phyloP scores from a whole-genome alignment of 805 yeast species.

The Wickerhamiella lipophila region DNA sequence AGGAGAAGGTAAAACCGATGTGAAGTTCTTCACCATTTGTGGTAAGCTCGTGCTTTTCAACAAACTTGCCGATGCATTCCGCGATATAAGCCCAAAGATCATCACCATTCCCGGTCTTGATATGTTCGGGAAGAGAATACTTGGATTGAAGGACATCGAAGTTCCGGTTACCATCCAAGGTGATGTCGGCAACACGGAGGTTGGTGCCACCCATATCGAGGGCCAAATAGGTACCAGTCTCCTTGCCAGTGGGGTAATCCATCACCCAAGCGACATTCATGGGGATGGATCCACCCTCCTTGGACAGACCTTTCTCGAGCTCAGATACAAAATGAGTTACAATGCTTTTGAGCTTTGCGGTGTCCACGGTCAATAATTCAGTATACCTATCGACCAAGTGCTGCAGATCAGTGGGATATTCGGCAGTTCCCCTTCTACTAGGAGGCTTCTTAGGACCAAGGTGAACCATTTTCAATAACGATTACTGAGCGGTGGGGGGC shows the following conservation, averaged over 20 bases:
- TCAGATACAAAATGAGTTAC: conserved; percentile 67
- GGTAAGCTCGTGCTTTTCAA: conserved; percentile 58
- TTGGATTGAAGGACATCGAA: conserved; percentile 82
- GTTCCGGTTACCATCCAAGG: conserved; percentile 66
- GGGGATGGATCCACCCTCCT: conserved; percentile 73
- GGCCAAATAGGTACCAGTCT: conserved; percentile 80
- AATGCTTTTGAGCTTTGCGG: conserved; percentile 48
- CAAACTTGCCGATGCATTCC: conserved; percentile 57
- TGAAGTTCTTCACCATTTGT: conserved; percentile 44
- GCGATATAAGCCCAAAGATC: conserved; percentile 83
- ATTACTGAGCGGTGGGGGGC: neutral
- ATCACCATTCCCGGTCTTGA: conserved; percentile 66
- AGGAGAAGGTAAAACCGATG: conserved; percentile 90
- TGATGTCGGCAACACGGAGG: conserved; percentile 80
- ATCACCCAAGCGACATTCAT: conserved; percentile 97
- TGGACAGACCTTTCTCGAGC: conserved; percentile 59
- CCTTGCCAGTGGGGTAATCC: conserved; percentile 86
- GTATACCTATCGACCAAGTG: conserved; percentile 48
- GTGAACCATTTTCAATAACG: conserved; percentile 46
- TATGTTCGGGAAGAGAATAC: conserved; percentile 59
- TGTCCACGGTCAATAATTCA: conserved; percentile 46
- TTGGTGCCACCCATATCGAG: conserved; percentile 97
- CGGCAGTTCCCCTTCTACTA: conserved; percentile 56
- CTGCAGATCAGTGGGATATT: conserved; percentile 51
- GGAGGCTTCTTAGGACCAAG: conserved; percentile 77